Evolutionary conservation across 257 asterid genomes (phyloP), one percentile per base, ranked within the genome.

Genomic region (Agastache rugosa): DNA sequence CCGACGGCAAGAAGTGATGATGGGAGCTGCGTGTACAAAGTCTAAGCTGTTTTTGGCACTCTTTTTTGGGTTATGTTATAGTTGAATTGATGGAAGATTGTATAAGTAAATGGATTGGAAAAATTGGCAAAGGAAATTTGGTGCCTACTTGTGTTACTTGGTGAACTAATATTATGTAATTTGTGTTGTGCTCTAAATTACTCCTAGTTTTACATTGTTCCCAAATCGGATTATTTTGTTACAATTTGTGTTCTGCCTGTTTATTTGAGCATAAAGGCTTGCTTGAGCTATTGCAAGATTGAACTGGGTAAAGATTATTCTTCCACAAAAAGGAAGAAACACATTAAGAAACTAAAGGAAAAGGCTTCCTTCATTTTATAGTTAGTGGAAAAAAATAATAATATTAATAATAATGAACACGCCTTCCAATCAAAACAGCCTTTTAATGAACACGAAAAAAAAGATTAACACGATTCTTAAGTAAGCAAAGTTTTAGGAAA

Each of bases 1-100:
- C 94, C 92, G 2, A 84, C 94, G 48, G 87, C 89, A 15, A 87
- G 93, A 74, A 87, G 96, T 53, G 93, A 91, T 67, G 85, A 87
- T 79, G 88, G 93, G 37, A 83, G 80, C 83, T 91, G 87, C 69
- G 4, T n/a, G 19, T 88, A 85, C 75, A 23, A 31, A 70, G 0
- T 75, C 5, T 81, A 78, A 73, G 53, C 25, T 17, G 44, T 29
- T 39, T 56, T 25, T 20, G 10, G 22, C 16, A 6, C 15, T 37
- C 27, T 3, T 8, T 27, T 47, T 60, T 11, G 45, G 44, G 2
- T 63, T 17, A 22, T 69, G 50, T 58, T 59, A n/a, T 59, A 69
- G 42, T 39, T 55, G 51, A 51, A 74, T 39, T 29, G 31, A 20
- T 34, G 47, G 15, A 10, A 4, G 45, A 34, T 34, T 66, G 39